Evolutionary conservation across 768 basidiomycete genomes (phyloP), one percentile per base, ranked within the genome.

Genomic region (Mycena floridula): DNA sequence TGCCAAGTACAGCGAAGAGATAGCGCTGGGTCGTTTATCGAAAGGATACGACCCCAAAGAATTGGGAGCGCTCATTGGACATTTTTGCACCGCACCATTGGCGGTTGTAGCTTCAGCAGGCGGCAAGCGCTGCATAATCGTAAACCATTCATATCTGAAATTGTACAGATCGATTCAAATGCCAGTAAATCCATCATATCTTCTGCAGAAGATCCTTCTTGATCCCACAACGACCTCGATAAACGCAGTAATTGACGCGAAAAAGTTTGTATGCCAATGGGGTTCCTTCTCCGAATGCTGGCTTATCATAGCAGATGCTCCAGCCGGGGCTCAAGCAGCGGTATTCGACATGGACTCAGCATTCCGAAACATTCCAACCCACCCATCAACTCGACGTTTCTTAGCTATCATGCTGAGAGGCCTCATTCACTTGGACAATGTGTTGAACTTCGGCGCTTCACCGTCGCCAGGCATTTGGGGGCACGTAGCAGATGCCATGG

Each of bases 391-490:
- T 15, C 25, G 42, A 25, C 3, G 11, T 2, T 44, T 49, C 42
- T 30, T 39, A n/a, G 16, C 28, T 3, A 9, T 50, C 2, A 2
- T 37, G 6, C 23, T 25, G 15, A 20, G 38, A 1, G 3, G 30
- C 35, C 21, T 41, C 0, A 32, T 54, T 4, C 50, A 38, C 28
- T 41, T 57, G 1, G 52, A 55, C 32, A 25, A 51, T 23, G 25
- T 22, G 16, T 24, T 44, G 1, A 42, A 37, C 6, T 66, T 66
- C 41, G 60, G 64, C 3, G 52, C 50, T 0, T 40, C 54, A 0
- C 57, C 58, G 12, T 57, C 63, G 1, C 48, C 53, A 2, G 60
- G 58, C 0, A 51, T 67, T 3, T 68, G 64, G 36, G 65, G 61
- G 0, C 50, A 44, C 0, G 39, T 65, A 1, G 64, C 63, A 1